Conservation (phyloP, 306 rosid species). For the Vicia villosa region DNA sequence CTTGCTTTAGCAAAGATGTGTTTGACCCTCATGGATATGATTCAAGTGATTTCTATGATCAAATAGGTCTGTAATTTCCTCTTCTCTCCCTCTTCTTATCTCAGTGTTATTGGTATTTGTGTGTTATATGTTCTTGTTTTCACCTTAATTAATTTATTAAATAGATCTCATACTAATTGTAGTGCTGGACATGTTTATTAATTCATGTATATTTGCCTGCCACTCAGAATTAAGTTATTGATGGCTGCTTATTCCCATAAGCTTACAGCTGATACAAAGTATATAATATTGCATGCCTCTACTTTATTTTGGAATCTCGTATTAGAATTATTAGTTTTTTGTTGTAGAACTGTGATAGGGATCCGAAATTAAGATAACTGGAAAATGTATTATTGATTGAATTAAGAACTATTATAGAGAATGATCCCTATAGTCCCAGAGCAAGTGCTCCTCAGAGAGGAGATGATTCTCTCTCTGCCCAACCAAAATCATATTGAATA, state of each 20-base stretch:
- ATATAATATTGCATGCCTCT: conserved; percentile 11
- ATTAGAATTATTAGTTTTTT: neutral
- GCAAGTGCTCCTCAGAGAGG: too few species aligned
- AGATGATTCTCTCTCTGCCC: too few species aligned
- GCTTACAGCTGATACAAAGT: conserved; percentile 7
- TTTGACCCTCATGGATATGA: conserved; percentile 97
- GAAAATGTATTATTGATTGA: too few species aligned
- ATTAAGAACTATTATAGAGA: too few species aligned
- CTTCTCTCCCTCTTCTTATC: conserved; percentile 23
- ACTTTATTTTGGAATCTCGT: conserved; percentile 13
- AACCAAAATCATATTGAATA: too few species aligned
- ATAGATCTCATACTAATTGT: conserved; percentile 3
- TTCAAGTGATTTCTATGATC: conserved; percentile 77
- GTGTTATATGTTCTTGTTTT: conserved; percentile 9
- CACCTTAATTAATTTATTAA: neutral
- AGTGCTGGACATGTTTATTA: conserved; percentile 1
- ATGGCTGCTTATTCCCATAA: conserved; percentile 21
- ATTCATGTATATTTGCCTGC: neutral
- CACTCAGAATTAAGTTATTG: neutral
- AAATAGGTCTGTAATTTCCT: conserved; percentile 66
- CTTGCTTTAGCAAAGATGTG: conserved; percentile 96
- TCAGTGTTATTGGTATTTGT: conserved; percentile 1
- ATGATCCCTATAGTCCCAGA: too few species aligned
- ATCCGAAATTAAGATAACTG: too few species aligned
- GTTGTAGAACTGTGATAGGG: neutral